phyloP scores from a whole-genome alignment of 768 basidiomycete genomes.

The Trametes sanguinea region DNA sequence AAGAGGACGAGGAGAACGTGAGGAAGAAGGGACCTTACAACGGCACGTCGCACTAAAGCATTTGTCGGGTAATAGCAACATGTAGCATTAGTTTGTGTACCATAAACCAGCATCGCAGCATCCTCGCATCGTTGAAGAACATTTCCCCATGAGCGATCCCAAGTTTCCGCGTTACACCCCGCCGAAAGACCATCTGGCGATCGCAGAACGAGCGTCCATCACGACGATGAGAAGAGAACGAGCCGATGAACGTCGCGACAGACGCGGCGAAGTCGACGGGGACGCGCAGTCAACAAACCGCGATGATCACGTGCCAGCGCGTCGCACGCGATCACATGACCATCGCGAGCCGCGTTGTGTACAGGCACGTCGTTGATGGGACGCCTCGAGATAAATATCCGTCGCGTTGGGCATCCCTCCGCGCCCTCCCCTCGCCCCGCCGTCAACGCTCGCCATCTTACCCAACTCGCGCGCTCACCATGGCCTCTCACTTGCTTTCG shows the following conservation, averaged over 20 bases:
- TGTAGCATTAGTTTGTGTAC: not conserved
- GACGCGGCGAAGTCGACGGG: not conserved
- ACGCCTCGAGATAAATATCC: constrained; percentile 20
- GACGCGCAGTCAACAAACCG: constrained; percentile 19
- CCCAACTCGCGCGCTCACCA: not conserved
- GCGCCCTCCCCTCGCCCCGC: constrained; percentile 1
- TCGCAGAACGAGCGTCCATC: too few relatives aligned
- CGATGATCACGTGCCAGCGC: constrained; percentile 15
- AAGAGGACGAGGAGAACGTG: constrained; percentile 51
- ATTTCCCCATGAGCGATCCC: too few relatives aligned
- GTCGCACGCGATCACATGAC: constrained; percentile 19
- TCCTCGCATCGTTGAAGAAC: not conserved
- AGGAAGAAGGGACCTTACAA: constrained; percentile 41
- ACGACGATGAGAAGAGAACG: not conserved
- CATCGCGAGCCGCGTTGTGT: constrained; percentile 19
- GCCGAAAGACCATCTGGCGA: too few relatives aligned
- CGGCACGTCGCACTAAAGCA: constrained; percentile 15
- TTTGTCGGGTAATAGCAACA: not conserved
- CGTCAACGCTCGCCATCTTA: not conserved
- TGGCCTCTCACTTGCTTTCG: constrained; percentile 37
- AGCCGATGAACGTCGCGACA: not conserved
- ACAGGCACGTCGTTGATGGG: constrained; percentile 16
- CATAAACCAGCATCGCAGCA: not conserved
- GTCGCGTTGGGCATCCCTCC: constrained; percentile 4
- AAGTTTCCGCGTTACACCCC: too few relatives aligned